A percentile compares a stretch with the other conserved stretches of the same genome.
These are phyloP conservation scores for Rossbeevera mucosa DNA, from an alignment of 768 basidiomycete genomes.

Conservation along the genomic window DNA sequence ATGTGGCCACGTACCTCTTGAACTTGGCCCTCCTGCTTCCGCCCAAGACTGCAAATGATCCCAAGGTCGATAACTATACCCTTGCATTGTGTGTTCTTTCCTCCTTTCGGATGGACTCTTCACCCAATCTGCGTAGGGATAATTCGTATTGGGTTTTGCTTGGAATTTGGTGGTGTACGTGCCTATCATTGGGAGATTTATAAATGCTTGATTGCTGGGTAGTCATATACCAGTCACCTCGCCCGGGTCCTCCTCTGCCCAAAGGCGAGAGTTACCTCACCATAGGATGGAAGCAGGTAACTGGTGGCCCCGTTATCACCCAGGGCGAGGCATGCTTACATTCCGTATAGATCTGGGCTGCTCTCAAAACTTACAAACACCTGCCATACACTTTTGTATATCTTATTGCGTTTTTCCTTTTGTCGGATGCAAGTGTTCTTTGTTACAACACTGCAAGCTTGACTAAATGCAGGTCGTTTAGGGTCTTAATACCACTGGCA, in stretches of 20 bases:
- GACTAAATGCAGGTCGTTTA: slow-evolving; percentile 22
- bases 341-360: slow-evolving; percentile 62
- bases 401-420: slow-evolving; percentile 69
- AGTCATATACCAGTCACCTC: slow-evolving; percentile 85
- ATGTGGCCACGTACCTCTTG: slow-evolving; percentile 57
- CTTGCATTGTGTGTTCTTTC: slow-evolving; percentile 56
- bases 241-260: slow-evolving; percentile 75
- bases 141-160: slow-evolving; percentile 73
- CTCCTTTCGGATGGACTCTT: neutral
- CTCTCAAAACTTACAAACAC: slow-evolving; percentile 68
- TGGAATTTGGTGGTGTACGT: slow-evolving; percentile 87
- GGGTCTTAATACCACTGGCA: slow-evolving; percentile 79
- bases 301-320: neutral
- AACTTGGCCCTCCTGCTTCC: slow-evolving; percentile 72
- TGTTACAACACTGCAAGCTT: neutral
- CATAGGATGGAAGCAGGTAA: slow-evolving; percentile 81
- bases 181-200: neutral
- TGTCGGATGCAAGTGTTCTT: slow-evolving; percentile 58
- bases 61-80: slow-evolving; percentile 70
- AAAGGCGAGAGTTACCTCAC: slow-evolving; percentile 73
- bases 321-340: slow-evolving; percentile 2
- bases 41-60: slow-evolving; percentile 35
- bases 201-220: neutral
- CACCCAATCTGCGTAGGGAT: slow-evolving; percentile 37
- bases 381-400: slow-evolving; percentile 82